Evolutionary conservation across 2,329 filamentous ascomycete genomes (phyloP).

Genomic region (Magnaporthiopsis rhizophila): DNA sequence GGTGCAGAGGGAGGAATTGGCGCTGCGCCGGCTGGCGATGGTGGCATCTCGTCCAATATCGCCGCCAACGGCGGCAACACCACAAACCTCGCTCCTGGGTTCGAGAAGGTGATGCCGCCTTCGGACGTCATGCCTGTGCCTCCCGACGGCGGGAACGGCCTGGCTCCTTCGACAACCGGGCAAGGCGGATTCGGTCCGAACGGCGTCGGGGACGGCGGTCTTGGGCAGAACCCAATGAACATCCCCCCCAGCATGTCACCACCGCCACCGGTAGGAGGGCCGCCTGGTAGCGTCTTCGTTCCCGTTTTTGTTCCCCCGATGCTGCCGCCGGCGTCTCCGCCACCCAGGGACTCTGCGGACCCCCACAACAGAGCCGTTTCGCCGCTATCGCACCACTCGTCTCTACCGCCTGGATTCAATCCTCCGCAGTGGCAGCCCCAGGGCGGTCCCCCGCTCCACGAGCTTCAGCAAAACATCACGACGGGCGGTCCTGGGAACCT

Average conservation of each 20-base stretch:
- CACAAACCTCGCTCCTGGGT: not conserved
- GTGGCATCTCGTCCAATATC: not conserved
- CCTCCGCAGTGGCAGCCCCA: not conserved
- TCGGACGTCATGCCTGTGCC: not conserved
- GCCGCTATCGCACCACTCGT: not conserved
- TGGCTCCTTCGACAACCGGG: not conserved
- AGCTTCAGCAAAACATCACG: conserved; percentile 1
- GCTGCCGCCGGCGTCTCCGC: not conserved
- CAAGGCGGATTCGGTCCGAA: not conserved
- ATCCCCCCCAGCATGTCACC: not conserved
- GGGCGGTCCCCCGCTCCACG: not conserved
- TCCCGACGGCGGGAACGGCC: not conserved
- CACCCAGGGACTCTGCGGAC: not conserved
- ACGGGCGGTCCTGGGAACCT: not conserved
- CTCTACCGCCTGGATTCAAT: not conserved
- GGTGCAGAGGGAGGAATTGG: not conserved
- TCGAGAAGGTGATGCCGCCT: conserved; percentile 2
- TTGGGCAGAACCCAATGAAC: not conserved
- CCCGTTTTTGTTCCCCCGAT: conserved; percentile 1
- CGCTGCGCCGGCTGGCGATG: conserved; percentile 2
- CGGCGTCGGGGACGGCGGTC: not conserved
- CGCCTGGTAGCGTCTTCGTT: not conserved
- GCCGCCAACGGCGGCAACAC: not conserved
- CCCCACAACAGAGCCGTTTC: not conserved
- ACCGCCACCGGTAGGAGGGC: not conserved